These are phyloP conservation scores for Termitomyces sp. DNA, from an alignment of 768 basidiomycete species.

Conservation along the genomic window DNA sequence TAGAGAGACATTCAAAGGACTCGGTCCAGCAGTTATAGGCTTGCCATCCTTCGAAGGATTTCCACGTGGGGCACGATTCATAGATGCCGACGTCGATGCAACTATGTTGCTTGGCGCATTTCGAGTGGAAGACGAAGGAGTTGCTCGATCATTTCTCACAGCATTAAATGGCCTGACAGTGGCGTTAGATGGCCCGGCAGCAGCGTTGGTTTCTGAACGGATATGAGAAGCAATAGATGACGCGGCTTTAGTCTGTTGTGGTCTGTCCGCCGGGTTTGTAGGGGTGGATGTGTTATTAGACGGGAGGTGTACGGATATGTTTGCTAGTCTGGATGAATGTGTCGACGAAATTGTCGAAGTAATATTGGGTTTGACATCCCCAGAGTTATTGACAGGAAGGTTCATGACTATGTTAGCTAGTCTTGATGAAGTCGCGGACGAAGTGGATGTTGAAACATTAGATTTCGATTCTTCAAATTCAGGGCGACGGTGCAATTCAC, in stretches of 20 bases:
- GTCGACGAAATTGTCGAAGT: conserved; percentile 1
- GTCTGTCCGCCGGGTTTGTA: conserved; percentile 12
- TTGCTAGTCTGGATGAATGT: conserved; percentile 12
- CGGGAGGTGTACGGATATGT: conserved; percentile 1
- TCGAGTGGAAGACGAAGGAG: neutral
- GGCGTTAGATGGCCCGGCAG: neutral
- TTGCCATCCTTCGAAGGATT: neutral
- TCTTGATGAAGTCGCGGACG: conserved; percentile 11
- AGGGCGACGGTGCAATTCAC: conserved; percentile 65
- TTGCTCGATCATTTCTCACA: conserved; percentile 7
- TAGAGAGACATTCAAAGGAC: conserved; percentile 6
- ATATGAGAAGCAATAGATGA: conserved; percentile 38
- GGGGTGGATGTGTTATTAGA: neutral
- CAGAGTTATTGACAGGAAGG: neutral
- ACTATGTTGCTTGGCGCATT: neutral
- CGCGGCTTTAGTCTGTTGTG: conserved; percentile 22
- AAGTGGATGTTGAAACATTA: conserved; percentile 11
- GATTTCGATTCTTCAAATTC: conserved; percentile 56
- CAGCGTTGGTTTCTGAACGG: conserved; percentile 22
- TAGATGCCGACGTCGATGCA: neutral
- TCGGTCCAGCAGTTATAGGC: neutral
- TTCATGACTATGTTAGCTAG: conserved; percentile 1
- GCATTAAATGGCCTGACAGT: conserved; percentile 8
- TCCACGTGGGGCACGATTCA: neutral
- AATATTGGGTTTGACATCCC: conserved; percentile 1